Evolutionary conservation across 2,329 filamentous ascomycete genomes (phyloP).

Genomic region (Esteya vermicola): DNA sequence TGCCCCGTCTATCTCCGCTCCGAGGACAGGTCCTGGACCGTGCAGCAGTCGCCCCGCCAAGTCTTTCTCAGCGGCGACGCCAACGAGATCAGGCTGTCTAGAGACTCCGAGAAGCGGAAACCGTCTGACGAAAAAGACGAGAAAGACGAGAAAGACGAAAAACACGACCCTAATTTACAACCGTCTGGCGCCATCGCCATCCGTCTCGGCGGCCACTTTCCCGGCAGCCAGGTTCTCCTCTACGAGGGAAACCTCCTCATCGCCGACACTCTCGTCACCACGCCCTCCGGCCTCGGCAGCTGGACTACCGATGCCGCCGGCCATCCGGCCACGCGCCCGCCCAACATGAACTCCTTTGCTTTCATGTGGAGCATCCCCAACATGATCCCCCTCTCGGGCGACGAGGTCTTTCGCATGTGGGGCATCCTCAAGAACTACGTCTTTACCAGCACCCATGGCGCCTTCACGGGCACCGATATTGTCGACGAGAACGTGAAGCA

Average conservation of each 20-base stretch:
- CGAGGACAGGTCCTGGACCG: slow-evolving; percentile 54
- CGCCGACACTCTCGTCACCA: slow-evolving; percentile 64
- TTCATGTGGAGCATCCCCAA: slow-evolving; percentile 73
- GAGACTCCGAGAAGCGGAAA: too few species aligned
- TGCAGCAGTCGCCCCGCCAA: slow-evolving; percentile 25
- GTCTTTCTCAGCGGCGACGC: slow-evolving; percentile 29
- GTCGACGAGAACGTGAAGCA: slow-evolving; percentile 40
- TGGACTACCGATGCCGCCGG: slow-evolving; percentile 30
- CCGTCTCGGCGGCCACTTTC: slow-evolving; percentile 68
- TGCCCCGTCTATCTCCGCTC: slow-evolving; percentile 56
- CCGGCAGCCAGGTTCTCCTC: slow-evolving; percentile 54
- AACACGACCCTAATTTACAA: slow-evolving; percentile 9
- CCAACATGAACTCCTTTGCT: slow-evolving; percentile 38
- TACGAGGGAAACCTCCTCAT: slow-evolving; percentile 51
- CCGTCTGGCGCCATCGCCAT: slow-evolving; percentile 38
- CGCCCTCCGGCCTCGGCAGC: slow-evolving; percentile 39
- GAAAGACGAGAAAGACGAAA: too few species aligned
- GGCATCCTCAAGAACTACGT: slow-evolving; percentile 42
- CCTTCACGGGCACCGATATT: slow-evolving; percentile 51
- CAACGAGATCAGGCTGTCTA: slow-evolving; percentile 20
- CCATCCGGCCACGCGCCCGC: slow-evolving; percentile 20
- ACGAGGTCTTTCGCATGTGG: slow-evolving; percentile 57
- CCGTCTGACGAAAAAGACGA: too few species aligned
- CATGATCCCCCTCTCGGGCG: slow-evolving; percentile 54
- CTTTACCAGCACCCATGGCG: slow-evolving; percentile 54